These are phyloP conservation scores for Plasmodium ovale DNA, from an alignment of 169 alveolate genomes.

Conservation along the genomic window DNA sequence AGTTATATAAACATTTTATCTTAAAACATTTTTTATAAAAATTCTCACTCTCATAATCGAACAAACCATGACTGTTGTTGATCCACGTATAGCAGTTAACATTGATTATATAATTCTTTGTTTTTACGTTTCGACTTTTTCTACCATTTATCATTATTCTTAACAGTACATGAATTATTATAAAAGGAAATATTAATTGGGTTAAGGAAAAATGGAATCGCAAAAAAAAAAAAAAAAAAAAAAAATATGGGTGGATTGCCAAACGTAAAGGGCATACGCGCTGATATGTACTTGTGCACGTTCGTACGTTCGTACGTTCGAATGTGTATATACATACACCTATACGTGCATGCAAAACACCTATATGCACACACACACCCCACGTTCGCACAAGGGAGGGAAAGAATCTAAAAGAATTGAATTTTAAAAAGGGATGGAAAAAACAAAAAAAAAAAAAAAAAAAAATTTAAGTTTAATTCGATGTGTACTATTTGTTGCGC, in stretches of 20 bases:
- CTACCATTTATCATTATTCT: slow-evolving; percentile 55
- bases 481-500: not conserved
- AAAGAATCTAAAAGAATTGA: not conserved
- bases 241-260: no score
- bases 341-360: not conserved
- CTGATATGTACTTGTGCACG: not conserved
- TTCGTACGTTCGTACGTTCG: not conserved
- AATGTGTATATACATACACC: not conserved
- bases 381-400: no score
- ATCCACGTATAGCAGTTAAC: slow-evolving; percentile 80
- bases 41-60: slow-evolving; percentile 83
- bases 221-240: no score
- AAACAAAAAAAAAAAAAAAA: not conserved
- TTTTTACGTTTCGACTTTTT: slow-evolving; percentile 48
- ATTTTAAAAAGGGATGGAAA: not conserved
- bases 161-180: not conserved
- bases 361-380: no score
- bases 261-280: no score
- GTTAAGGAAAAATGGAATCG: no score
- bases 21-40: slow-evolving; percentile 82
- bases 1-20: slow-evolving; percentile 75
- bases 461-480: not conserved
- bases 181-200: no score
- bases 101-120: slow-evolving; percentile 52
- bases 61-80: slow-evolving; percentile 83